These are phyloP conservation scores for Eragrostis curvula DNA, from an alignment of 176 grass and related monocot genomes.

Conservation along the genomic window DNA sequence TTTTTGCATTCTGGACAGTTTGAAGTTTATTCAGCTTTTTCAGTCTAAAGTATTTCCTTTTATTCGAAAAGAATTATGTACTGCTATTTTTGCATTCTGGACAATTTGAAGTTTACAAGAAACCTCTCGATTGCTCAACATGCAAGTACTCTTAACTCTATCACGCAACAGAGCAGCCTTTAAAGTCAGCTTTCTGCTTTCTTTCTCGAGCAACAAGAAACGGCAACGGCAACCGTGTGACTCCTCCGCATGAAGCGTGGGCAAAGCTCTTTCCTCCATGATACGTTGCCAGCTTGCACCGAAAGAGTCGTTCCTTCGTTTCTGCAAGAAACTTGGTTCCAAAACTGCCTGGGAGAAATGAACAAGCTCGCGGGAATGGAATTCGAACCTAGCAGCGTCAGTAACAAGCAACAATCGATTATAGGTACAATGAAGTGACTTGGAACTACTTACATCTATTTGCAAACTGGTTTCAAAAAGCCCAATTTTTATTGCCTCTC, in stretches of 20 bases:
- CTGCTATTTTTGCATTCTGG: neutral
- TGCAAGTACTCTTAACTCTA: neutral
- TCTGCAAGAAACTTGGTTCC: neutral
- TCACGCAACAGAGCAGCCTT: conserved; percentile 24
- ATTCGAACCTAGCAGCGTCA: neutral
- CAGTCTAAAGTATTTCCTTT: too few relatives aligned
- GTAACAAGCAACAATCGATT: neutral
- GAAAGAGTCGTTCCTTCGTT: neutral
- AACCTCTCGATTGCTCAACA: neutral
- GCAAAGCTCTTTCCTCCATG: neutral
- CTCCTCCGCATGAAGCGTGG: neutral
- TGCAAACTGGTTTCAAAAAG: neutral
- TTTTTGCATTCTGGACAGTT: neutral
- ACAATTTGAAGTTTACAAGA: neutral
- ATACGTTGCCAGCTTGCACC: neutral
- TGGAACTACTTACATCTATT: neutral
- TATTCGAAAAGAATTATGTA: neutral
- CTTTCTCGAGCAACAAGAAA: neutral
- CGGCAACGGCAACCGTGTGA: neutral
- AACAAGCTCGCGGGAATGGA: neutral
- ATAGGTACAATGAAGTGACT: neutral
- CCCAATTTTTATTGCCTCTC: neutral
- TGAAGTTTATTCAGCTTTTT: neutral
- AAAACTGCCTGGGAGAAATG: neutral
- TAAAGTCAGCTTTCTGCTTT: neutral